Evolutionary conservation across 2,329 filamentous ascomycete genomes (phyloP).

Genomic region (Colletotrichum lupini): DNA sequence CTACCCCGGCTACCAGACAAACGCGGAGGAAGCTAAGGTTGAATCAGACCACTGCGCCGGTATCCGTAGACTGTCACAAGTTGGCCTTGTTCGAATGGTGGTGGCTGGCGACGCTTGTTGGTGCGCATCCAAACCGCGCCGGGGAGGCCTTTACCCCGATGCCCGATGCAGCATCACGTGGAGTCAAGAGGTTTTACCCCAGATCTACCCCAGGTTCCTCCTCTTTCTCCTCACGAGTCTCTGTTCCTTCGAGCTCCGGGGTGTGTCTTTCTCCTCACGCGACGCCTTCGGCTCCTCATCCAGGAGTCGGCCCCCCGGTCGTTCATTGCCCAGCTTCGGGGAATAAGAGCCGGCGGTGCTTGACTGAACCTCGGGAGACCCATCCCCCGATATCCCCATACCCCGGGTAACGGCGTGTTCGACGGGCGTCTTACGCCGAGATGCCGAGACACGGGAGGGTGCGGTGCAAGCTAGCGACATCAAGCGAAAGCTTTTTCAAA

Average conservation of each 20-base stretch:
- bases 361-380: background rate
- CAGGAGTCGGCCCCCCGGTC: background rate
- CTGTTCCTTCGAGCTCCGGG: too few relatives aligned
- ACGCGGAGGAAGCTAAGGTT: background rate
- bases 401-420: conserved; percentile 8
- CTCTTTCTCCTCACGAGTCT: background rate
- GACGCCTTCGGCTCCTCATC: background rate
- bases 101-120: background rate
- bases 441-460: background rate
- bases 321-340: background rate
- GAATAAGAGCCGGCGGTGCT: background rate
- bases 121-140: background rate
- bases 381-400: background rate
- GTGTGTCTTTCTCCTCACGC: too few relatives aligned
- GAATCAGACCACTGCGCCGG: background rate
- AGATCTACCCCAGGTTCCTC: background rate
- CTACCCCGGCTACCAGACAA: background rate
- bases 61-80: background rate
- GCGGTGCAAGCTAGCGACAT: background rate
- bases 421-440: background rate
- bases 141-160: background rate
- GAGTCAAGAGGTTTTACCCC: background rate
- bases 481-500: background rate
- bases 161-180: background rate
- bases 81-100: background rate